These are phyloP conservation scores for Taxillus chinensis DNA, from an alignment of 164 flowering plant genomes.

Conservation along the genomic window DNA sequence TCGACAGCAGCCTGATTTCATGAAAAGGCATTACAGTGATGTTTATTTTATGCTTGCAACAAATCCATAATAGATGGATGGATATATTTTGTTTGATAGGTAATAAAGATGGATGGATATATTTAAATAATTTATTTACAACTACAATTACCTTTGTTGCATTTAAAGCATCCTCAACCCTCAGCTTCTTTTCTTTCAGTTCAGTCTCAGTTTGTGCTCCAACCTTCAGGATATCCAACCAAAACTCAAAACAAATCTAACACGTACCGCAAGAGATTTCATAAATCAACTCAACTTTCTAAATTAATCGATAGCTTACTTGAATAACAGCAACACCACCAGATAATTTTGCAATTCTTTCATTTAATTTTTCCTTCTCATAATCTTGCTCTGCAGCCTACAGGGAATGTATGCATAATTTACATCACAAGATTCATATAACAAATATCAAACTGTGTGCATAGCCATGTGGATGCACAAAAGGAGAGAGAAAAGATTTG, in stretches of 20 bases:
- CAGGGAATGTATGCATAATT: background rate
- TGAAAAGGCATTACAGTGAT: background rate
- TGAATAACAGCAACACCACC: conserved; percentile 99
- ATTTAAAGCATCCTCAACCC: conserved; percentile 98
- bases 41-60: background rate
- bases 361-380: conserved; percentile 89
- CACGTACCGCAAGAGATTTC: background rate
- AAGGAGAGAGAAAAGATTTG: conserved; percentile 4
- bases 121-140: background rate
- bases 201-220: conserved; percentile 99
- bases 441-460: background rate
- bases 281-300: background rate
- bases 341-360: conserved; percentile 91
- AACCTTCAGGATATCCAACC: conserved; percentile 39
- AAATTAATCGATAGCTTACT: conserved; percentile 20
- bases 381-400: conserved; percentile 94
- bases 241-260: background rate
- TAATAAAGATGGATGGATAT: background rate
- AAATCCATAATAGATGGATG: background rate
- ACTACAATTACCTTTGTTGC: conserved; percentile 70
- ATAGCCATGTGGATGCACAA: no score
- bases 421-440: background rate
- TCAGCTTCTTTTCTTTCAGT: conserved; percentile 86
- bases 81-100: no score
- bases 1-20: conserved; percentile 89